These are phyloP conservation scores for Pezicula carpinea DNA, from an alignment of 2,329 filamentous ascomycete species.

Conservation along the genomic window DNA sequence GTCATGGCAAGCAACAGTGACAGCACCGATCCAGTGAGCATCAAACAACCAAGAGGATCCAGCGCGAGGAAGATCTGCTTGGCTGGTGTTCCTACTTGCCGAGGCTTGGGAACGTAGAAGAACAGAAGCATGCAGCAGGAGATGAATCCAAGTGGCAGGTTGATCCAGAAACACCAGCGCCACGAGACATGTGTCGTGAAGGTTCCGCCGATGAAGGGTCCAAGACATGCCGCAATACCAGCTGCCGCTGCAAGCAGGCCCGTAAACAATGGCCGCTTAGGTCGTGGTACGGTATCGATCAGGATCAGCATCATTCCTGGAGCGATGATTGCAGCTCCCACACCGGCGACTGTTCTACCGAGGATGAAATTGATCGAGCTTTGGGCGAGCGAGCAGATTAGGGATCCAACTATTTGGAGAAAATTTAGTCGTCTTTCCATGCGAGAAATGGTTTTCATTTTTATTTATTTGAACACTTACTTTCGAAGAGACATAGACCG, in stretches of 20 bases:
- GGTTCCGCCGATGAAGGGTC: constrained; percentile 57
- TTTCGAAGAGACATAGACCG: not conserved
- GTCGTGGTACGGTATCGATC: not conserved
- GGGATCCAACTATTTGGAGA: not conserved
- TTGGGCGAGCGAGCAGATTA: not conserved
- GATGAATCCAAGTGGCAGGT: constrained; percentile 43
- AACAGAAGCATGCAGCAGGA: constrained; percentile 28
- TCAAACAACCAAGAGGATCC: constrained; percentile 26
- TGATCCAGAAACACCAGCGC: constrained; percentile 45
- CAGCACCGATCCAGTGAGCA: constrained; percentile 21
- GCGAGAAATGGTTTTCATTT: not conserved
- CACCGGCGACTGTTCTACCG: not conserved
- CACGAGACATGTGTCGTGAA: constrained; percentile 56
- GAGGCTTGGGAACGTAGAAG: not conserved
- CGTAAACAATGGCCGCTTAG: not conserved
- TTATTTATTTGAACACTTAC: not conserved
- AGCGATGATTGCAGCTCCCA: constrained; percentile 1
- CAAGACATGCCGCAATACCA: constrained; percentile 54
- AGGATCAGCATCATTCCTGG: not conserved
- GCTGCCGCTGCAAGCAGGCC: constrained; percentile 45
- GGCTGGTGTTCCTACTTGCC: not conserved
- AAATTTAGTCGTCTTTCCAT: not conserved
- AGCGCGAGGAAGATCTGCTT: constrained; percentile 9
- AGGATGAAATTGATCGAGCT: not conserved
- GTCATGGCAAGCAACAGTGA: constrained; percentile 29